Evolutionary conservation across 2,329 filamentous ascomycete species (phyloP).

Genomic region (Fusarium dlaminii): DNA sequence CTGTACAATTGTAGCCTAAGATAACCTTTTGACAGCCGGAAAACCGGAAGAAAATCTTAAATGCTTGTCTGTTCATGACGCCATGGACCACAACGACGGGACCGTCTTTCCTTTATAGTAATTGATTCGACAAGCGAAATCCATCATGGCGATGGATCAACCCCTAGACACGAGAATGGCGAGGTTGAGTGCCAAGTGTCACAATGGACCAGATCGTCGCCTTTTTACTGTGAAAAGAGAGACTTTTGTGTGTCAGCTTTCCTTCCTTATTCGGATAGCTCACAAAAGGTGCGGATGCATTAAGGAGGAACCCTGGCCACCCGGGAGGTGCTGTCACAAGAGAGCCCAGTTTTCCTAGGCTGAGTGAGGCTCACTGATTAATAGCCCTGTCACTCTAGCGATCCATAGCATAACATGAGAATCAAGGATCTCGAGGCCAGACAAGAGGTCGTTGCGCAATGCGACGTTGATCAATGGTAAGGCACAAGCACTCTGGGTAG

Average conservation of each 20-base stretch:
- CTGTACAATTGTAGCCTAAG: background rate
- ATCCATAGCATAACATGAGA: slow-evolving; percentile 6
- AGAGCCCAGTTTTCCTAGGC: slow-evolving; percentile 23
- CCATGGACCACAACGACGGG: slow-evolving; percentile 4
- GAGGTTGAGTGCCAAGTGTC: background rate
- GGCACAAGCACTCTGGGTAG: slow-evolving; percentile 24
- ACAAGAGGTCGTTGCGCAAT: slow-evolving; percentile 24
- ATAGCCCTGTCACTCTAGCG: background rate
- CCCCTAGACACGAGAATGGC: background rate
- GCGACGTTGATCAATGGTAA: slow-evolving; percentile 16
- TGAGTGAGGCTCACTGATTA: slow-evolving; percentile 20
- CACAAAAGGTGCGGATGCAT: background rate
- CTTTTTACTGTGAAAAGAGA: background rate
- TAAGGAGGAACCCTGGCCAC: background rate
- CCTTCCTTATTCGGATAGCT: slow-evolving; percentile 23
- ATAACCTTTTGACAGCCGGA: background rate
- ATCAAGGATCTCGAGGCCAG: slow-evolving; percentile 11
- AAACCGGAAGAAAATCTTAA: slow-evolving; percentile 11
- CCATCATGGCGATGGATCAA: slow-evolving; percentile 17
- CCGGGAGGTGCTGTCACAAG: slow-evolving; percentile 4
- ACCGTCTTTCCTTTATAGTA: background rate
- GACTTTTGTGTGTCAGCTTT: slow-evolving; percentile 1
- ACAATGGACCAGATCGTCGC: slow-evolving; percentile 20
- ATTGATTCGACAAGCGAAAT: slow-evolving; percentile 5
- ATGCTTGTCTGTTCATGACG: slow-evolving; percentile 8